Evolutionary conservation across 164 flowering plant species (phyloP).

Genomic region (Chloranthus sessilifolius): DNA sequence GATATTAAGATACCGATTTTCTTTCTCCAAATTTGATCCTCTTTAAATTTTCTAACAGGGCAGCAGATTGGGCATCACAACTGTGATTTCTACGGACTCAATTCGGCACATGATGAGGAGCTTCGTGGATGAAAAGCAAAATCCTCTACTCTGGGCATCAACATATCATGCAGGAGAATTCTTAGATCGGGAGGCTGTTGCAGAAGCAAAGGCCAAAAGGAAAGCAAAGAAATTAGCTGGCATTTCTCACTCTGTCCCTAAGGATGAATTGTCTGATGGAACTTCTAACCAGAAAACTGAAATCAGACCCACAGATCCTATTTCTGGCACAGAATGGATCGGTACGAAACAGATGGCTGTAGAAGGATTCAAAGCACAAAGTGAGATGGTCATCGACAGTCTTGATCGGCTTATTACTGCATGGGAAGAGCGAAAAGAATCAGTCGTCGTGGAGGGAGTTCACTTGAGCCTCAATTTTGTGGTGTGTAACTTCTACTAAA

Average conservation of each 20-base stretch:
- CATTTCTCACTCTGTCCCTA: slow-evolving; percentile 24
- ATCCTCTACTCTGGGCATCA: slow-evolving; percentile 87
- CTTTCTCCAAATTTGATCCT: too few relatives aligned
- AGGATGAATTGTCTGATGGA: slow-evolving; percentile 33
- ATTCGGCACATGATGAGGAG: slow-evolving; percentile 97
- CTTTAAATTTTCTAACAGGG: slow-evolving; percentile 46
- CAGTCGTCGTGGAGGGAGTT: slow-evolving; percentile 91
- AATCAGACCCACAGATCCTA: slow-evolving; percentile 19
- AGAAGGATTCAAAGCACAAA: slow-evolving; percentile 89
- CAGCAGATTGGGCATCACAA: slow-evolving; percentile 81
- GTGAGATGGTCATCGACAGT: slow-evolving; percentile 96
- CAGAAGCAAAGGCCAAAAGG: slow-evolving; percentile 72
- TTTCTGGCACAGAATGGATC: slow-evolving; percentile 34
- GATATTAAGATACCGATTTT: background rate
- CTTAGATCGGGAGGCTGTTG: slow-evolving; percentile 79
- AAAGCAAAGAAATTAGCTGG: slow-evolving; percentile 67
- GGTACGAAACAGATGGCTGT: slow-evolving; percentile 79
- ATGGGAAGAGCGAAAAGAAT: slow-evolving; percentile 91
- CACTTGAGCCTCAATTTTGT: slow-evolving; percentile 93
- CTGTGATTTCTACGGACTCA: slow-evolving; percentile 84
- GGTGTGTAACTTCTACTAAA: slow-evolving; percentile 31
- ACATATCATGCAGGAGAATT: slow-evolving; percentile 92
- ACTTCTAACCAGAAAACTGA: slow-evolving; percentile 32
- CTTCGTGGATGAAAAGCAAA: slow-evolving; percentile 77
- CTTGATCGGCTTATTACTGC: slow-evolving; percentile 85